phyloP scores from a whole-genome alignment of 192 early-diverging fungal species.

The Coemansia javaensis region DNA sequence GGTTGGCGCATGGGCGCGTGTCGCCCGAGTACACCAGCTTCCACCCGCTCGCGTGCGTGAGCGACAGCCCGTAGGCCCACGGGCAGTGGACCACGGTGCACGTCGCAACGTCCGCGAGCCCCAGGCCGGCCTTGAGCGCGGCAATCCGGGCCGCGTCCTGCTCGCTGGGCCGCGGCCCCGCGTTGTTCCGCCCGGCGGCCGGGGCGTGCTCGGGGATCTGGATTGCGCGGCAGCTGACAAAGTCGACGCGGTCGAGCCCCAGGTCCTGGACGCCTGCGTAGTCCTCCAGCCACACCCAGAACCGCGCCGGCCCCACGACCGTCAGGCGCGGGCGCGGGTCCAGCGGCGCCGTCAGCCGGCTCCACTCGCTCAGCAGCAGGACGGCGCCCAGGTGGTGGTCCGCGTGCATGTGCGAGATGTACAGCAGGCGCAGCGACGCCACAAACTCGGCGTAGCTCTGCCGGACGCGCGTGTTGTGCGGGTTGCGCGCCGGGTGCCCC shows the following conservation, averaged over 20 bases:
- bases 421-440: constrained; percentile 61
- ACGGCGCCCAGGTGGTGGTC: constrained; percentile 93
- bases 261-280: constrained; percentile 43
- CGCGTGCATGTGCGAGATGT: constrained; percentile 95
- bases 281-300: constrained; percentile 48
- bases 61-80: constrained; percentile 71
- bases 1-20: constrained; percentile 75
- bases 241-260: constrained; percentile 39
- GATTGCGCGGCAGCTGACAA: constrained; percentile 40
- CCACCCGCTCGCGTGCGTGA: constrained; percentile 68
- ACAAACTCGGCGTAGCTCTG: constrained; percentile 52
- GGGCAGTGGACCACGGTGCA: constrained; percentile 80
- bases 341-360: constrained; percentile 46
- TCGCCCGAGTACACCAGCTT: constrained; percentile 90
- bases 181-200: not conserved
- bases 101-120: constrained; percentile 56
- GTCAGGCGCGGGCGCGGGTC: constrained; percentile 19
- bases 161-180: not conserved
- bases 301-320: constrained; percentile 47
- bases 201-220: constrained; percentile 9
- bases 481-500: constrained; percentile 48
- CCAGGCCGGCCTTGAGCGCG: constrained; percentile 31
- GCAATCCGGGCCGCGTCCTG: not conserved
- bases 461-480: constrained; percentile 34
- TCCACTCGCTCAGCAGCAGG: constrained; percentile 67